These are phyloP conservation scores for Pseudogymnoascus sp. DNA, from an alignment of 2,329 filamentous ascomycete genomes.

Conservation along the genomic window DNA sequence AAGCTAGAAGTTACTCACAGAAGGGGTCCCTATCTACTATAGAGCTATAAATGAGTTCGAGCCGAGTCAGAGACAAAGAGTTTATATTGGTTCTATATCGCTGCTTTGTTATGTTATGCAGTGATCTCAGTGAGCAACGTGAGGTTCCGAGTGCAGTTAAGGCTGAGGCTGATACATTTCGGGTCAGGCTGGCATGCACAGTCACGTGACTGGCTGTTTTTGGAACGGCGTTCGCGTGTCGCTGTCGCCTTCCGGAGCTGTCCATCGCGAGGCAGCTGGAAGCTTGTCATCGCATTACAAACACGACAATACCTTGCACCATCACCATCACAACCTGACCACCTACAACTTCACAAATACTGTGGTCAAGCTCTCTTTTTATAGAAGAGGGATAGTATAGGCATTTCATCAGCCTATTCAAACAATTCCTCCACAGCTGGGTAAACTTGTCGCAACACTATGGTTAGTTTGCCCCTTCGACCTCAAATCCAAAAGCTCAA, in stretches of 20 bases:
- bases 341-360: not conserved
- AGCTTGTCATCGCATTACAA: slow-evolving; percentile 20
- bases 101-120: not conserved
- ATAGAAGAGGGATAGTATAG: not conserved
- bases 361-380: slow-evolving; percentile 1
- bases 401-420: not conserved
- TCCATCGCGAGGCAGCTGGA: slow-evolving; percentile 20
- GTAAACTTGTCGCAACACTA: slow-evolving; percentile 6
- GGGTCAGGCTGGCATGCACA: slow-evolving; percentile 5
- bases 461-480: slow-evolving; percentile 11
- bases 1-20: slow-evolving; percentile 5
- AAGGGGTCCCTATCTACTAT: not conserved
- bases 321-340: slow-evolving; percentile 18
- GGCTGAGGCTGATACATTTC: slow-evolving; percentile 4
- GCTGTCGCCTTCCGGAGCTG: slow-evolving; percentile 24
- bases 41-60: not conserved
- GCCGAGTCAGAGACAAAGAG: slow-evolving; percentile 7
- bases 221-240: slow-evolving; percentile 18
- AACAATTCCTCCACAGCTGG: slow-evolving; percentile 8
- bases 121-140: not conserved
- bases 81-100: not conserved
- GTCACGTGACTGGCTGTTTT: not conserved
- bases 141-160: not conserved
- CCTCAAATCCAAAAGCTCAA: not conserved
- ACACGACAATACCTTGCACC: slow-evolving; percentile 16